These are phyloP conservation scores for Insectozyma bohioensis DNA, from an alignment of 1,139 yeast genomes.

Conservation along the genomic window DNA sequence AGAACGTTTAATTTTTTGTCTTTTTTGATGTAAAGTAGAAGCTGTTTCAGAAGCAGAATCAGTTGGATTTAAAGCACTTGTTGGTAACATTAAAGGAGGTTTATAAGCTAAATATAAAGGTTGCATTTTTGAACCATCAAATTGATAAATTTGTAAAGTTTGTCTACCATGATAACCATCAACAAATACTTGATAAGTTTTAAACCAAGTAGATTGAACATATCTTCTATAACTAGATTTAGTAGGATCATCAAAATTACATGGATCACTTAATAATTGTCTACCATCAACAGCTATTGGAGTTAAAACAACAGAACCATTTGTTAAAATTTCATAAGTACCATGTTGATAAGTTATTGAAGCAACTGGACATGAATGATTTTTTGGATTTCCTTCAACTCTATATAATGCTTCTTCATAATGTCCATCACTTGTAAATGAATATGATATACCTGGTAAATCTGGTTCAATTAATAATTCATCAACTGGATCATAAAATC, in stretches of 20 bases:
- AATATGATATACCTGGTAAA: constrained; percentile 88
- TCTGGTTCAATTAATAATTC: constrained; percentile 94
- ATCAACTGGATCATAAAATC: constrained; percentile 92
- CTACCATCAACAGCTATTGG: constrained; percentile 92
- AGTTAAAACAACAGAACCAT: constrained; percentile 66
- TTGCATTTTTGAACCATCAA: constrained; percentile 80
- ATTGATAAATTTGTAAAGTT: constrained; percentile 70
- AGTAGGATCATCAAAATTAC: constrained; percentile 44
- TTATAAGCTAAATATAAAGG: constrained; percentile 88
- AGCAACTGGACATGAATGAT: constrained; percentile 83
- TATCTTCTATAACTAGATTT: constrained; percentile 68
- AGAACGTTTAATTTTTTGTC: constrained; percentile 59
- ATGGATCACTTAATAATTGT: constrained; percentile 86
- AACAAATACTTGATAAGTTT: constrained; percentile 56
- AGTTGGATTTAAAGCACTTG: constrained; percentile 87
- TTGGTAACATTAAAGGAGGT: constrained; percentile 97
- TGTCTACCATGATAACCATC: constrained; percentile 84
- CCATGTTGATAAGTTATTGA: constrained; percentile 90
- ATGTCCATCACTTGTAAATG: constrained; percentile 88
- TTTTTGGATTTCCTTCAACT: constrained; percentile 65
- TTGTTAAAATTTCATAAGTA: constrained; percentile 56
- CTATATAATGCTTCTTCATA: constrained; percentile 89
- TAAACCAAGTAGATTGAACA: constrained; percentile 61
- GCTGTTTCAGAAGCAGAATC: constrained; percentile 39
- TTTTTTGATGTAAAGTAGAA: constrained; percentile 28